Evolutionary conservation across 805 yeast genomes (phyloP).

Genomic region (Ogataea pignaliae): DNA sequence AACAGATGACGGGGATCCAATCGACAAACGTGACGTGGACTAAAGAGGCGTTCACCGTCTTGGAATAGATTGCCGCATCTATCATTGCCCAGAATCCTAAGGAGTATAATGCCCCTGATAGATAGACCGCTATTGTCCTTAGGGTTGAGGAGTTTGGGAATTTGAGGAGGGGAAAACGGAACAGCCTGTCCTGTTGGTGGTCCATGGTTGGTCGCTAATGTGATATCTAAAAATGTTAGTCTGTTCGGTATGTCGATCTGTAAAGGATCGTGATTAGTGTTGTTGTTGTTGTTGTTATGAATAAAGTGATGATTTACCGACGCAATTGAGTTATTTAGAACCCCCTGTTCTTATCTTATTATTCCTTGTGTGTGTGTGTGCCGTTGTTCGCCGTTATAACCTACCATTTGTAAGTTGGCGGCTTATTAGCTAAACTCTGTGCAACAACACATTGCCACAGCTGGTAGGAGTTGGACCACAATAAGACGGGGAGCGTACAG

Average conservation of each 20-base stretch:
- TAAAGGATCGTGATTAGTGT: no score
- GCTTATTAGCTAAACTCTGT: no score
- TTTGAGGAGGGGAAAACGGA: constrained; percentile 59
- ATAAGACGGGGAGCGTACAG: no score
- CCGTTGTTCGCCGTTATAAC: no score
- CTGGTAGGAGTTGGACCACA: no score
- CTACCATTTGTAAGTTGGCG: no score
- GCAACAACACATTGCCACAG: no score
- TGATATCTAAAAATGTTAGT: no score
- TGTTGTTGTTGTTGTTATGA: constrained; percentile 9
- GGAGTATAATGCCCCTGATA: constrained; percentile 75
- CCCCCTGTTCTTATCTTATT: no score
- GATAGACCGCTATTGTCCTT: constrained; percentile 69
- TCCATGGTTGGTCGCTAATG: no score
- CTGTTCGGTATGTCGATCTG: no score
- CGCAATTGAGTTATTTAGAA: not conserved
- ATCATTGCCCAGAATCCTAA: constrained; percentile 85
- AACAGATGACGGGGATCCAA: constrained; percentile 92
- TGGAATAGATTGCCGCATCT: constrained; percentile 85
- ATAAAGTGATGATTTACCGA: constrained; percentile 14
- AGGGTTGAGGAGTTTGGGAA: constrained; percentile 69
- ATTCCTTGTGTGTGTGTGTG: no score
- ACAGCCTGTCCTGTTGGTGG: constrained; percentile 47
- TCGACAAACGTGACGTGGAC: constrained; percentile 90
- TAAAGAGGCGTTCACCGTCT: constrained; percentile 75